A percentile compares a stretch with the other conserved stretches of the same genome.
Conservation (phyloP, 2,329 filamentous ascomycete species). For the Amauroascus verrucosus region DNA sequence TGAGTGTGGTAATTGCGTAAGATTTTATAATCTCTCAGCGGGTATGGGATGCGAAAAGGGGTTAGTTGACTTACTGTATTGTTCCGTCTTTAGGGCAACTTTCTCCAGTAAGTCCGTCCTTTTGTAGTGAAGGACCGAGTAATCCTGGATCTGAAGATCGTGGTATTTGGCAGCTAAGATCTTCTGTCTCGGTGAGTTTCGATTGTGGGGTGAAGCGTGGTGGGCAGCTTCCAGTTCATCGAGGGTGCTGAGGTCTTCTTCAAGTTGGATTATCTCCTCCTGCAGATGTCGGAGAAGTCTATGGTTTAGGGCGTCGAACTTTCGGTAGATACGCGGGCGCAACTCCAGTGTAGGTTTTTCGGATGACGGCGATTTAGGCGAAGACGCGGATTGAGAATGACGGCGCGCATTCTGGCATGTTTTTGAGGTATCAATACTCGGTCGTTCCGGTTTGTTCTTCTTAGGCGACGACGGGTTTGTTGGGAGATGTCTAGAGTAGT, state of each 20-base stretch:
- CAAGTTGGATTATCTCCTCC: slow-evolving; percentile 71
- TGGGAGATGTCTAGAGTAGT: slow-evolving; percentile 22
- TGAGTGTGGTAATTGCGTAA: neutral
- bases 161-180: slow-evolving; percentile 33
- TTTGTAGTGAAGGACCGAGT: slow-evolving; percentile 45
- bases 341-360: neutral
- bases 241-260: slow-evolving; percentile 61
- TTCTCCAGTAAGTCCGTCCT: slow-evolving; percentile 46
- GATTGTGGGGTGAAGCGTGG: slow-evolving; percentile 21
- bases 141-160: slow-evolving; percentile 40
- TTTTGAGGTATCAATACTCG: slow-evolving; percentile 2
- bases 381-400: neutral
- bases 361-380: neutral
- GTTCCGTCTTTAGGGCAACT: slow-evolving; percentile 49
- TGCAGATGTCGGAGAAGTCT: slow-evolving; percentile 72
- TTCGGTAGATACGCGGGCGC: slow-evolving; percentile 60
- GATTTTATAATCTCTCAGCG: neutral
- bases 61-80: slow-evolving; percentile 45
- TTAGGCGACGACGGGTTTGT: slow-evolving; percentile 26
- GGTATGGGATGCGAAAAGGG: no score
- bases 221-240: slow-evolving; percentile 49
- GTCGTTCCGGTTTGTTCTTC: neutral
- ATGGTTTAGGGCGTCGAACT: slow-evolving; percentile 73
- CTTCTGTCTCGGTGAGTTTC: slow-evolving; percentile 26
- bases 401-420: neutral